Evolutionary conservation across 768 basidiomycete species (phyloP), one percentile per base, ranked within the genome.

Genomic region (Trametes punicea): DNA sequence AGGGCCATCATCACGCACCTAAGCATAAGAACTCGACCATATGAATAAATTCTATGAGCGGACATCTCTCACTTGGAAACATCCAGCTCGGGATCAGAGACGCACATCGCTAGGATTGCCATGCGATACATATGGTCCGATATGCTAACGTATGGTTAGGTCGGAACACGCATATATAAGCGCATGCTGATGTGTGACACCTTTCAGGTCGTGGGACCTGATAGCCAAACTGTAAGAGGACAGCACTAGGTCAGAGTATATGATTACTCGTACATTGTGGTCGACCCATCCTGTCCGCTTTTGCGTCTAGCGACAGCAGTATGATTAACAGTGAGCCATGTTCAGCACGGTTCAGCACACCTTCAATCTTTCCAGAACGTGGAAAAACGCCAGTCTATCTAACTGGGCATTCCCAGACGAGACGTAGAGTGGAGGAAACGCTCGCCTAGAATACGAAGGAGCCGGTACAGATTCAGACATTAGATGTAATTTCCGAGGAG

Each of bases 121-220:
- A 99, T 98, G 44, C 96, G 78, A 69, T 93, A 91, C 96, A 97
- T 98, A 65, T 98, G 95, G 70, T 98, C 96, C 7, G 93, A 86
- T 60, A 98, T 95, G 61, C 90, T 93, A 5, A 31, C 38, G 16
- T 31, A 13, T 38, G 1, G 27, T 29, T 2, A 6, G 21, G 1
- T 39, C 13, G n/a, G 34, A 15, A 2, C 31, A 2, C 31, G 13
- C 30, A 31, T 6, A 31, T 6, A 13, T 31, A 13, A 36, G 34
- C 7, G 4, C 6, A 7, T 36, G 34, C 6, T n/a, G n/a, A n/a
- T n/a, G 15, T 8, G 23, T 25, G 21, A 16, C 56, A 90, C 93
- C 91, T 93, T 74, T 96, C 92, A 5, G 91, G 81, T 58, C 81
- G 79, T 16, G 84, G 81, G n/a, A 95, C 82, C 93, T 95, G 67